Conservation (phyloP, 202 grass and related monocot species). For the Thinopyrum obtusiflorum region DNA sequence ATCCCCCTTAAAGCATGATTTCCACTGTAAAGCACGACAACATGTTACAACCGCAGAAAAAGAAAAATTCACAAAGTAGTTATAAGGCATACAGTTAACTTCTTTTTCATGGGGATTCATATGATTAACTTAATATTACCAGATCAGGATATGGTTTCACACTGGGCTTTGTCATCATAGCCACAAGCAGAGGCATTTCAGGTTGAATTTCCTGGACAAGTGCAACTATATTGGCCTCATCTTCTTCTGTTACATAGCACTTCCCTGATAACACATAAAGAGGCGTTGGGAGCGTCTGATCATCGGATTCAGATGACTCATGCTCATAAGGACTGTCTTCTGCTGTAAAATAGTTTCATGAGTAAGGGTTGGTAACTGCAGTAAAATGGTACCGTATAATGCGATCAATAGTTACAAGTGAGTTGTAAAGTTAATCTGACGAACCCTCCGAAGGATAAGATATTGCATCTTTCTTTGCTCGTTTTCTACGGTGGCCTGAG, state of each 20-base stretch:
- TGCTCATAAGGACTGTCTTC: constrained; percentile 4
- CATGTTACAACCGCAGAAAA: neutral
- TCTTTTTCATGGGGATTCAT: no score
- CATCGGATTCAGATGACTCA: neutral
- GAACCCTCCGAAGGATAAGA: neutral
- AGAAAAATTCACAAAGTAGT: neutral
- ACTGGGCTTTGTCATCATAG: no score
- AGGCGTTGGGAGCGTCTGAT: neutral
- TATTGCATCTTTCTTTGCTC: neutral
- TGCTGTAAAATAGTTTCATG: neutral
- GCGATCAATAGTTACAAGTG: neutral
- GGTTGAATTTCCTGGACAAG: no score
- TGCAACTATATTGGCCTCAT: no score
- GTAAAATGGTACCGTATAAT: neutral
- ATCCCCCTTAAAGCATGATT: neutral
- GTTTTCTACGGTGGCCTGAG: neutral
- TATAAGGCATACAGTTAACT: no score
- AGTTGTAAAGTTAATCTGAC: constrained; percentile 3
- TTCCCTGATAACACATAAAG: no score
- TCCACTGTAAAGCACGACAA: neutral
- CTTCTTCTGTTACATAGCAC: no score
- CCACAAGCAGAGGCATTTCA: no score
- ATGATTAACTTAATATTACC: no score
- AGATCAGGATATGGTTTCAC: no score
- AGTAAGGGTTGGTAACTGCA: neutral